These are phyloP conservation scores for Nakazawaea ernobii DNA, from an alignment of 805 yeast species.

Conservation along the genomic window DNA sequence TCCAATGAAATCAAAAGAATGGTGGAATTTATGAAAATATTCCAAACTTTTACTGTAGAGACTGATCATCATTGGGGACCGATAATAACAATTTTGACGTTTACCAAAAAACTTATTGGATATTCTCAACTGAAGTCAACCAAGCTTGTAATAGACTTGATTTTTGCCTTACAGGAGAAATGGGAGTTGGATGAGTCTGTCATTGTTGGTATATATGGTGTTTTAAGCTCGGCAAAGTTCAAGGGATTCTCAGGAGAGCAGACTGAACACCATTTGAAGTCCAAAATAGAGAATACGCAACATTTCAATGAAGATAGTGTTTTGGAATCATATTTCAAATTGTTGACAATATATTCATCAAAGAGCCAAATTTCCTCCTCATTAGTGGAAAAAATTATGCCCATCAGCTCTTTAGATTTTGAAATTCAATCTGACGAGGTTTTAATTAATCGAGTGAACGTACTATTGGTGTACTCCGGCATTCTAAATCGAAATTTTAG, in stretches of 20 bases:
- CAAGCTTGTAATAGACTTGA: neutral
- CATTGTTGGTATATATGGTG: neutral
- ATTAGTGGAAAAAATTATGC: constrained; percentile 27
- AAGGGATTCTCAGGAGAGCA: neutral
- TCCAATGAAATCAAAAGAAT: neutral
- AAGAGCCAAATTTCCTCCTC: constrained; percentile 13
- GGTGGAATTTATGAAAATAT: neutral
- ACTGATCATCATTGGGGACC: neutral
- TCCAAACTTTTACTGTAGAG: neutral
- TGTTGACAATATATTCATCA: constrained; percentile 19
- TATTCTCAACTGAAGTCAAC: neutral
- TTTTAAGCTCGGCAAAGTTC: constrained; percentile 2
- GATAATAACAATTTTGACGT: neutral
- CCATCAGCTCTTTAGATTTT: constrained; percentile 23
- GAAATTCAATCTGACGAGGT: constrained; percentile 9
- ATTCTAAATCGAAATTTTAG: constrained; percentile 23
- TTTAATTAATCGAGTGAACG: constrained; percentile 23
- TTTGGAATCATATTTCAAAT: constrained; percentile 25
- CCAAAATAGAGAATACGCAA: neutral
- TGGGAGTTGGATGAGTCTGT: constrained; percentile 5
- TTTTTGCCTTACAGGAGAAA: neutral
- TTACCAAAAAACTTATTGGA: neutral
- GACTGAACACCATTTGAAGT: neutral
- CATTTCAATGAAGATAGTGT: constrained; percentile 22
- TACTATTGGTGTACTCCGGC: constrained; percentile 22